Conservation (phyloP, 306 rosid genomes). For the Bauhinia variegata region DNA sequence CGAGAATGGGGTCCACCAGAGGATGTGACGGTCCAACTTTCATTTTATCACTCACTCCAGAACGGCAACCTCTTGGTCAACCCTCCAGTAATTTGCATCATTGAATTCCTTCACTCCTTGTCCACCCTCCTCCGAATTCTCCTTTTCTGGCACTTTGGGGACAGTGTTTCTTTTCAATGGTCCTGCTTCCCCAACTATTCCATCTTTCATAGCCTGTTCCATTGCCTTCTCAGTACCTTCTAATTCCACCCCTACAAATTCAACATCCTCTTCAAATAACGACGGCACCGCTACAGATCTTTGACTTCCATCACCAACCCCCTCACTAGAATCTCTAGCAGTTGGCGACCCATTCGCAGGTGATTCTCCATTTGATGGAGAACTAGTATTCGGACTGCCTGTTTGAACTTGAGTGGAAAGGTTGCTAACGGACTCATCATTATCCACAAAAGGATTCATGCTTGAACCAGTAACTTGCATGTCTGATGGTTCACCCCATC, state of each 20-base stretch:
- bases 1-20: constrained; percentile 42
- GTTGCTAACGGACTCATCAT: constrained; percentile 46
- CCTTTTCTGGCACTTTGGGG: constrained; percentile 70
- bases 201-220: constrained; percentile 99
- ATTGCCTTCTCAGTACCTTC: constrained; percentile 96
- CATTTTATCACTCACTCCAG: constrained; percentile 61
- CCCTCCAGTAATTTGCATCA: constrained; percentile 97
- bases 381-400: constrained; percentile 48
- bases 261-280: constrained; percentile 91
- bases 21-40: constrained; percentile 50
- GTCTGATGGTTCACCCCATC: constrained; percentile 81
- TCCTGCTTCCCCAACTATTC: constrained; percentile 97
- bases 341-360: constrained; percentile 70
- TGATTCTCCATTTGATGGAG: constrained; percentile 52
- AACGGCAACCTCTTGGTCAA: constrained; percentile 93
- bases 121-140: constrained; percentile 68
- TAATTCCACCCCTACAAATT: constrained; percentile 90
- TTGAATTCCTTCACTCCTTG: constrained; percentile 87
- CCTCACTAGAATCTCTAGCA: constrained; percentile 49
- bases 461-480: constrained; percentile 70
- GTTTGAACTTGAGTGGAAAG: constrained; percentile 46
- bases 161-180: constrained; percentile 75
- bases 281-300: constrained; percentile 70
- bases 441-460: constrained; percentile 81
- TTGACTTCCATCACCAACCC: constrained; percentile 54